Evolutionary conservation across 352 stramenopile genomes (phyloP).

Genomic region (Phytophthora cactorum): DNA sequence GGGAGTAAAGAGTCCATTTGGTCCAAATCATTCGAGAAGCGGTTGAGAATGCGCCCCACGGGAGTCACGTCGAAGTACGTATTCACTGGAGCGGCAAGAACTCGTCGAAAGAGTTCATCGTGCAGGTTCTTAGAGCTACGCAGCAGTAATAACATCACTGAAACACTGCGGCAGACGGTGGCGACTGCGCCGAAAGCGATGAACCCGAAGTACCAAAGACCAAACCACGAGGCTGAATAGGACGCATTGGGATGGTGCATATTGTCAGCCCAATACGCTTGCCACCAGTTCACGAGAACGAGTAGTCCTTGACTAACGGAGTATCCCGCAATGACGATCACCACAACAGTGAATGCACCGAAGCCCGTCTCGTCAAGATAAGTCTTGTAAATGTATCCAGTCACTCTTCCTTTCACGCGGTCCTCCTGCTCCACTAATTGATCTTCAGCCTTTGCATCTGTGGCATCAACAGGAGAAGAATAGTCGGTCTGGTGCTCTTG

Average conservation of each 20-base stretch:
- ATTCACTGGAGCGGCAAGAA: conserved; percentile 51
- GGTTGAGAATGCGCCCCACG: conserved; percentile 56
- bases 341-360: conserved; percentile 20
- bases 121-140: conserved; percentile 42
- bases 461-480: neutral
- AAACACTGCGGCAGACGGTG: conserved; percentile 31
- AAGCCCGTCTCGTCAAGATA: conserved; percentile 38
- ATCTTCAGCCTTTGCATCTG: neutral
- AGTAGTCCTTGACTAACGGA: conserved; percentile 33
- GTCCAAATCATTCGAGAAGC: conserved; percentile 66
- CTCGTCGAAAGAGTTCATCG: conserved; percentile 43
- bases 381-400: conserved; percentile 27
- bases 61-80: conserved; percentile 64
- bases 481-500: conserved; percentile 1
- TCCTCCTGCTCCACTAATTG: conserved; percentile 39
- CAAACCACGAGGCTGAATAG: conserved; percentile 29
- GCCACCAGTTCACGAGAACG: conserved; percentile 48
- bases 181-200: conserved; percentile 32
- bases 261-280: conserved; percentile 42
- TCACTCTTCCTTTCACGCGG: conserved; percentile 39
- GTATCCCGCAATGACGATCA: conserved; percentile 21
- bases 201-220: conserved; percentile 47
- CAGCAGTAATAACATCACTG: conserved; percentile 32
- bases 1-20: conserved; percentile 53
- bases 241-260: conserved; percentile 14